Evolutionary conservation across 2,329 filamentous ascomycete genomes (phyloP), one percentile per base, ranked within the genome.

Genomic region (Aureobasidium mangrovei): DNA sequence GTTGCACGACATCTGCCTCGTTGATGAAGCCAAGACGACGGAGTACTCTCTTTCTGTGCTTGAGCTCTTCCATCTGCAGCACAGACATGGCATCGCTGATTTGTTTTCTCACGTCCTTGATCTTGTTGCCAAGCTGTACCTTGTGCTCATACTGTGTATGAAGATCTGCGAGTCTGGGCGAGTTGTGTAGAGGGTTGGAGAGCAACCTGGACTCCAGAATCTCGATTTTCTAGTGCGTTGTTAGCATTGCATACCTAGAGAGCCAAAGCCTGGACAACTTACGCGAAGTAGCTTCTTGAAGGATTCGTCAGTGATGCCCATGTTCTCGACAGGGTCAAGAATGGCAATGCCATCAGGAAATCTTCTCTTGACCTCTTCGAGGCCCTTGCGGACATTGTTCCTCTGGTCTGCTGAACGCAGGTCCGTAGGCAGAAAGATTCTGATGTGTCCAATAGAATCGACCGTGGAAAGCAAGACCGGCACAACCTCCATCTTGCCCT

Each of bases 11-110:
- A 68, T 97, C 93, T 51, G 83, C 81, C 57, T 97, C 93, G 67
- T 95, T 94, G 71, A 96, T 94, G 72, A 98, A 98, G 4, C 88
- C 89, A 8, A 98, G 81, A 53, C 93, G 88, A 44, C 94, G 88
- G 31, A 98, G 79, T 4, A 98, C 93, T 61, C 93, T 86, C 75
- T 96, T 98, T 58, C 93, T 85, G 59, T 88, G 90, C 75, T 97
- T 97, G 58, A 98, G 80, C 71, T 98, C 93, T 63, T 98, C 93
- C 59, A 97, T 79, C 69, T 98, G 91, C 56, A 93, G 85, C 56
- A 97, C 86, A 57, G 86, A 90, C 67, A 94, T 82, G 0, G 90
- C 91, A 60, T 86, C 85, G 26, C 81, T 76, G 58, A 98, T 96
- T 56, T 88, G 80, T 73, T 90, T 94, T 75, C 94, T 95, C 63